Percentiles rank a stretch among this genome's conserved stretches.
Evolutionary conservation across 306 rosid species (phyloP).

Genomic region (Prinsepia uniflora): DNA sequence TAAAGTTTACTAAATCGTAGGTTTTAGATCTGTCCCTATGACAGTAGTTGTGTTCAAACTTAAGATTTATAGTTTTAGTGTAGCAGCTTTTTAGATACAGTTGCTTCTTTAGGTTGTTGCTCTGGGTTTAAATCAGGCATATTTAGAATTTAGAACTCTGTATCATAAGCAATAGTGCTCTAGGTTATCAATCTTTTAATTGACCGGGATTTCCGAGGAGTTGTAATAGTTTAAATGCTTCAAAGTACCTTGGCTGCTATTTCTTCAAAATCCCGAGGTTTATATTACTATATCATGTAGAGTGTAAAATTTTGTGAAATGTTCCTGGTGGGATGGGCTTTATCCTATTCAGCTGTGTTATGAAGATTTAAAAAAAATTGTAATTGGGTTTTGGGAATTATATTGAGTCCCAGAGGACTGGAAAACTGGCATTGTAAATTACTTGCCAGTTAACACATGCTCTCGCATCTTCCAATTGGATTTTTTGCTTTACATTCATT

Average conservation of each 20-base stretch:
- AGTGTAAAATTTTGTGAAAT: not conserved
- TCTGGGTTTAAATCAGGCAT: not conserved
- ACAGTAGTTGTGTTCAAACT: not conserved
- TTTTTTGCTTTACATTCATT: no score
- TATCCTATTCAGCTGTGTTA: not conserved
- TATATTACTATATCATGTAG: not conserved
- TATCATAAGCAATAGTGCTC: not conserved
- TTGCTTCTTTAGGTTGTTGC: not conserved
- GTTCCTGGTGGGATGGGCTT: not conserved
- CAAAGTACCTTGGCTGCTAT: not conserved
- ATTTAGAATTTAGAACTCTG: not conserved
- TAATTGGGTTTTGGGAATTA: no score
- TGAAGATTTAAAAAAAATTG: no score
- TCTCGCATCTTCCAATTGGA: no score
- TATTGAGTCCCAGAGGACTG: no score
- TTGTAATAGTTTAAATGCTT: not conserved
- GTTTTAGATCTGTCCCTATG: no score
- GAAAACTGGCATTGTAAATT: no score
- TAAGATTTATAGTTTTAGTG: not conserved
- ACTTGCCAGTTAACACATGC: no score
- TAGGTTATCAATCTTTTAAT: not conserved
- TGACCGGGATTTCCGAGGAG: not conserved
- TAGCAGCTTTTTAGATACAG: not conserved
- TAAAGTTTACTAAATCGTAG: no score
- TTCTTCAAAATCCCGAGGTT: not conserved